Conservation (phyloP, 345 rosid species). For the Citrus reticulata region DNA sequence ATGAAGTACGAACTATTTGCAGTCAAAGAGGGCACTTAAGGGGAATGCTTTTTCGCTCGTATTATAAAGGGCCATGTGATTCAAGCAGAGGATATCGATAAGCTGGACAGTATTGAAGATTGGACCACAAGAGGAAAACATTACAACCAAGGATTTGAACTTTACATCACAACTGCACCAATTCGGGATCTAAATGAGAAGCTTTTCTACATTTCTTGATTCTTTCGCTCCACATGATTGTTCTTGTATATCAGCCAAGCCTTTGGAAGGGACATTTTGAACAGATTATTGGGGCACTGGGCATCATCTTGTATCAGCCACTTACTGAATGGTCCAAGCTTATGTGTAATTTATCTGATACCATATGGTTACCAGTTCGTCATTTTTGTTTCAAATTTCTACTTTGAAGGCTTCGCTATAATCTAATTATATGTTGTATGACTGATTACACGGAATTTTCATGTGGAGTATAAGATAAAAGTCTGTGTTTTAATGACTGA, state of each 20-base stretch:
- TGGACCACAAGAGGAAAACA: conserved; percentile 53
- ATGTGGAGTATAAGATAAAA: not conserved
- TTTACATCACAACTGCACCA: conserved; percentile 60
- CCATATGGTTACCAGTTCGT: not conserved
- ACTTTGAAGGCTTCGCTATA: not conserved
- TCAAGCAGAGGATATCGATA: conserved; percentile 46
- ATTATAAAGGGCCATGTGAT: conserved; percentile 53
- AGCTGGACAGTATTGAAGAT: conserved; percentile 40
- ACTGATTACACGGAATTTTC: not conserved
- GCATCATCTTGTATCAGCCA: not conserved
- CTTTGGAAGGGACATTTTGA: not conserved
- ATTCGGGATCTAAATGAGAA: conserved; percentile 57
- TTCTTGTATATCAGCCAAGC: not conserved
- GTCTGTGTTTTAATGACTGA: not conserved
- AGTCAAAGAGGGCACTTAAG: conserved; percentile 62
- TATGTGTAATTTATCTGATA: not conserved
- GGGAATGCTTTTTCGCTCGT: conserved; percentile 50
- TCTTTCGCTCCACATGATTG: not conserved
- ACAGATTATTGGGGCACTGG: not conserved
- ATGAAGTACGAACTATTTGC: conserved; percentile 16
- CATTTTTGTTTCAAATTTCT: not conserved
- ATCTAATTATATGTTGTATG: not conserved
- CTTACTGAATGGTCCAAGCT: not conserved
- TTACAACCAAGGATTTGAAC: conserved; percentile 43
- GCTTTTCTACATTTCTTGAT: not conserved